A percentile compares a stretch with the other conserved stretches of the same genome.
Conservation (phyloP, 179 eudicot genomes). For the Monotropa hypopitys region DNA sequence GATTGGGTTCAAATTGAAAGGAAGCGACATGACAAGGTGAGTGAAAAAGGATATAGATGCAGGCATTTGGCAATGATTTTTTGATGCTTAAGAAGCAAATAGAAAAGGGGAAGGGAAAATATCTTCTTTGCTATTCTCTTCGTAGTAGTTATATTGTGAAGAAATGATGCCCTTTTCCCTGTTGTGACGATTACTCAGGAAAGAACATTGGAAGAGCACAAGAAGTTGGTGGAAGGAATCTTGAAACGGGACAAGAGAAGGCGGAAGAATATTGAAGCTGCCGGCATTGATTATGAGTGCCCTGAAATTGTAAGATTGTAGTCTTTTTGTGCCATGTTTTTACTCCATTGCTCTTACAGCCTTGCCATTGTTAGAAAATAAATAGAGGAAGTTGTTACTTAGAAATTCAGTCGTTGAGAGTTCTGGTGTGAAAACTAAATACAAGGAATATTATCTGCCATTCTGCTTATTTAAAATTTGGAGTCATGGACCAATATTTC, state of each 20-base stretch:
- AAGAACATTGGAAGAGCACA: slow-evolving; percentile 57
- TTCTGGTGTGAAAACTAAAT: not conserved
- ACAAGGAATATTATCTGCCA: not conserved
- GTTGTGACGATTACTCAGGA: slow-evolving; percentile 28
- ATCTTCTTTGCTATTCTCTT: not conserved
- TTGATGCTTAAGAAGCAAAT: not conserved
- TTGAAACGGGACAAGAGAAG: slow-evolving; percentile 57
- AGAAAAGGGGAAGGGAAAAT: not conserved
- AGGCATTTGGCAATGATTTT: not conserved
- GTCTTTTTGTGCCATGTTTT: not conserved
- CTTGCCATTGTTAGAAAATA: not conserved
- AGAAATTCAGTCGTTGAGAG: not conserved
- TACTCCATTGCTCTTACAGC: not conserved
- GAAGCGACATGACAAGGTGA: slow-evolving; percentile 60
- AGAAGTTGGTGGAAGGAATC: slow-evolving; percentile 51
- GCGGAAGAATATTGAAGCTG: slow-evolving; percentile 54
- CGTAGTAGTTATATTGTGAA: not conserved
- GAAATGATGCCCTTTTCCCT: not conserved
- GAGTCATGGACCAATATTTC: not conserved
- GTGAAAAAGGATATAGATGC: not conserved
- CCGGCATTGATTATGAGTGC: slow-evolving; percentile 82
- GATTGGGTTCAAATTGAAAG: slow-evolving; percentile 62
- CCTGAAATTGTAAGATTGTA: slow-evolving; percentile 49
- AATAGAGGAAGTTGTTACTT: not conserved
- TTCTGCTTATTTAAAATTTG: not conserved